A percentile compares a stretch with the other conserved stretches of the same genome.
These are phyloP conservation scores for Coccomyxa subellipsoidea DNA, from an alignment of 163 green algal genomes.

Conservation along the genomic window DNA sequence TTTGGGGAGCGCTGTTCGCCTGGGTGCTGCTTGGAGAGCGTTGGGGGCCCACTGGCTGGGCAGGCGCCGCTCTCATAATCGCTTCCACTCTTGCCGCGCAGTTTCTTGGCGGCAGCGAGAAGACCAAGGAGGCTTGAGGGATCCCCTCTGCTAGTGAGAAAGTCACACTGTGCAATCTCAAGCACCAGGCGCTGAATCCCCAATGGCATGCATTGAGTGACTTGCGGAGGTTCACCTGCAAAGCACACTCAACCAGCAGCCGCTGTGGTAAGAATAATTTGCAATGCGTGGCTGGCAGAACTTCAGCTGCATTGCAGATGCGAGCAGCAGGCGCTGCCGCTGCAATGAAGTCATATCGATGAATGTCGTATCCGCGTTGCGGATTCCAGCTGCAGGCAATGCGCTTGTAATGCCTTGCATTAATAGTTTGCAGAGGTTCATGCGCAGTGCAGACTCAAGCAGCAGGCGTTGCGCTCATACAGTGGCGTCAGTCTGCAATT, in stretches of 20 bases:
- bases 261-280: not conserved
- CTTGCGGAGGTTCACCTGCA: not conserved
- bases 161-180: not conserved
- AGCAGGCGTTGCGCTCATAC: too few species aligned
- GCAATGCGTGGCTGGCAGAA: too few species aligned
- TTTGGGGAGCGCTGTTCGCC: slow-evolving; percentile 65
- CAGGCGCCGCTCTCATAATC: slow-evolving; percentile 53
- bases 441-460: too few species aligned
- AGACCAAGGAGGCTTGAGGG: not conserved
- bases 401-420: too few species aligned
- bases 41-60: slow-evolving; percentile 52
- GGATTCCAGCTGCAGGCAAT: too few species aligned
- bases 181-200: not conserved
- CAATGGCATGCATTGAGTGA: not conserved
- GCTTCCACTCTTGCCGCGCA: slow-evolving; percentile 11
- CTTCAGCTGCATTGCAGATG: too few species aligned
- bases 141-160: not conserved
- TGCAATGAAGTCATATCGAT: too few species aligned
- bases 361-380: too few species aligned
- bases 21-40: slow-evolving; percentile 58
- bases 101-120: not conserved
- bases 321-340: too few species aligned
- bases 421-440: too few species aligned
- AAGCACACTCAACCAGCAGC: not conserved
- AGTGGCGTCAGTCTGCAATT: too few species aligned